Evolutionary conservation across 371 early-diverging fungal genomes (phyloP).

Genomic region (Mortierella sp.): DNA sequence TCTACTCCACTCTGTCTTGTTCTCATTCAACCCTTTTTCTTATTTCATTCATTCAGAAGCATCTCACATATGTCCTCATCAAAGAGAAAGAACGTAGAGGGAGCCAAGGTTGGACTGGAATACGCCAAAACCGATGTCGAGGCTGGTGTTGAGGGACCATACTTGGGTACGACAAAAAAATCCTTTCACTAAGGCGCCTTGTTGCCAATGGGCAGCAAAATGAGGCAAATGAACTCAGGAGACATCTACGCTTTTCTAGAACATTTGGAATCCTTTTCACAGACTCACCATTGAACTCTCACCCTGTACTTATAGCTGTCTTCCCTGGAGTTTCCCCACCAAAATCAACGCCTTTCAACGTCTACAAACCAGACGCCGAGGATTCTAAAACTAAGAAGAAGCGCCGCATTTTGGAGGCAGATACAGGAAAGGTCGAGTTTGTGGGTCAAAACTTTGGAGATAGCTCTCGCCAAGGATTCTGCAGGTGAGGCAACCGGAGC

Average conservation of each 20-base stretch:
- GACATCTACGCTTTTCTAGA: background rate
- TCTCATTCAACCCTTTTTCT: background rate
- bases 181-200: background rate
- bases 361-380: conserved; percentile 57
- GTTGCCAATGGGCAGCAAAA: background rate
- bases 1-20: background rate
- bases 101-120: conserved; percentile 34
- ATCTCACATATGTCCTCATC: conserved; percentile 23
- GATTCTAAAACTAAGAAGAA: conserved; percentile 56
- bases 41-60: background rate
- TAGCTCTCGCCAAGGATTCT: conserved; percentile 60
- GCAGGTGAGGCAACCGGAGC: conserved; percentile 59
- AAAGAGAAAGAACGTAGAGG: conserved; percentile 44
- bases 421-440: conserved; percentile 81
- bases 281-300: background rate
- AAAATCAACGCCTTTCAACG: conserved; percentile 54
- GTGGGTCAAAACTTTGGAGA: conserved; percentile 77
- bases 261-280: background rate
- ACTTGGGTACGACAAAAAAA: conserved; percentile 35
- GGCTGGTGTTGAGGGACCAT: conserved; percentile 48
- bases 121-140: conserved; percentile 45
- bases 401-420: conserved; percentile 68
- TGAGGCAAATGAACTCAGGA: background rate
- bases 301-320: conserved; percentile 33
- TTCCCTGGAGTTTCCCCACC: conserved; percentile 61